Evolutionary conservation across 495 filamentous ascomycete genomes (phyloP).

Genomic region (Aspergillus asperescens): DNA sequence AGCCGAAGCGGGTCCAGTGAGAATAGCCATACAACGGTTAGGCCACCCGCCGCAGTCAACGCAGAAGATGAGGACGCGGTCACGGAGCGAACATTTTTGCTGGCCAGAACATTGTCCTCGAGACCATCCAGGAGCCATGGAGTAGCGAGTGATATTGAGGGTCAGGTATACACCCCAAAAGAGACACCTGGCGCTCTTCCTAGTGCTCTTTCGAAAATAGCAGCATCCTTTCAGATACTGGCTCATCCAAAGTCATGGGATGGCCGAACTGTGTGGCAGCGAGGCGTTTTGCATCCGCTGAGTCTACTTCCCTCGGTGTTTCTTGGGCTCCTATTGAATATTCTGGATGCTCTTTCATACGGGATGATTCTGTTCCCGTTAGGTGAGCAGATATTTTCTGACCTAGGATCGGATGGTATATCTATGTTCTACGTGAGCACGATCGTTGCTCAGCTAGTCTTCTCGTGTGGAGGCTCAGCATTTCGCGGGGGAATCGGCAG

Average conservation of each 20-base stretch:
- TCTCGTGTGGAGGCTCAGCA: conserved; percentile 75
- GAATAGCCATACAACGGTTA: conserved; percentile 1
- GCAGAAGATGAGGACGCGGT: conserved; percentile 12
- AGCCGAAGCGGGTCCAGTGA: conserved; percentile 13
- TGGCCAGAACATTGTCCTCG: conserved; percentile 30
- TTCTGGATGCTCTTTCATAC: conserved; percentile 92
- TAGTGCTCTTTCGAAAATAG: conserved; percentile 22
- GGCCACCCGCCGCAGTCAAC: neutral
- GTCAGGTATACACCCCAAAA: conserved; percentile 20
- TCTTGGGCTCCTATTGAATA: conserved; percentile 82
- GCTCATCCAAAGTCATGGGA: conserved; percentile 69
- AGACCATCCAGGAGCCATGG: conserved; percentile 28
- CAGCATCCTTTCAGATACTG: conserved; percentile 24
- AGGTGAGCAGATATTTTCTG: conserved; percentile 73
- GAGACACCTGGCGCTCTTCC: conserved; percentile 16
- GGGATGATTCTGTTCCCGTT: conserved; percentile 96
- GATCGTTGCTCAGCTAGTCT: conserved; percentile 90
- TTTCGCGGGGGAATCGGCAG: conserved; percentile 92
- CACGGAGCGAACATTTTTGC: conserved; percentile 42
- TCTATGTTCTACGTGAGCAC: conserved; percentile 99
- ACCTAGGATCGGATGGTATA: conserved; percentile 85
- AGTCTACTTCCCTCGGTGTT: conserved; percentile 76
- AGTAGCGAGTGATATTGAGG: conserved; percentile 35
- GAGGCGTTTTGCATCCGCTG: conserved; percentile 59
- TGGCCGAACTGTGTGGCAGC: conserved; percentile 55